Evolutionary conservation across 768 basidiomycete genomes (phyloP), one percentile per base, ranked within the genome.

Genomic region (Agrocybe praecox): DNA sequence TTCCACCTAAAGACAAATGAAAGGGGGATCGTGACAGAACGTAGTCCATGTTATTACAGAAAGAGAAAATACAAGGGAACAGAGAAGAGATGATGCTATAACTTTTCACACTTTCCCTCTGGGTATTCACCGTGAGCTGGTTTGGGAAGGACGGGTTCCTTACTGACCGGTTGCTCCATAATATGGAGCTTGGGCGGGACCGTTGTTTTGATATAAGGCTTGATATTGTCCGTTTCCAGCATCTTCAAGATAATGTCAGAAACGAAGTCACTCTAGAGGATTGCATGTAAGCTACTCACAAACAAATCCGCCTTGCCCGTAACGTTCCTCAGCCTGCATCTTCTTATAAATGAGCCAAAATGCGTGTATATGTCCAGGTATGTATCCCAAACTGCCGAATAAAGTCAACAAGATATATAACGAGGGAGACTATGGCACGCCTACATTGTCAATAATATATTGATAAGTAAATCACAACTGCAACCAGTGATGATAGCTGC

Each of bases 301-400:
- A 50, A 78, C 71, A 76, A 85, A 94, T 29, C 88, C 88, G 18
- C 90, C 91, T 6, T 67, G 72, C 12, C 93, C 93, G 65, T 91
- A 96, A 42, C 78, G 80, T 64, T 92, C 91, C 64, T 92, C 90
- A 0, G 92, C 94, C 64, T 90, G 80, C 81, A 93, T 93, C 81
- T 89, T 90, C 81, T 81, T 88, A 76, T 94, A 94, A 55, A 94
- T 93, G 51, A 96, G 80, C 89, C 89, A 94, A 75, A 94, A 93
- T 1, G 91, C 89, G 67, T 94, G 92, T 46, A 83, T 74, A 43
- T 79, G 76, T n/a, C 81, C 90, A 0, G 91, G 90, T 52, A 92
- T 69, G 70, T 90, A 92, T 6, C 92, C 92, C 57, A 93, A 80
- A 51, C 90, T 90, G 18, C 19, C 14, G 15, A 15, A 23, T 52